Base-by-base conservation (phyloP, 768 basidiomycete species). In the Russula compacta region DNA sequence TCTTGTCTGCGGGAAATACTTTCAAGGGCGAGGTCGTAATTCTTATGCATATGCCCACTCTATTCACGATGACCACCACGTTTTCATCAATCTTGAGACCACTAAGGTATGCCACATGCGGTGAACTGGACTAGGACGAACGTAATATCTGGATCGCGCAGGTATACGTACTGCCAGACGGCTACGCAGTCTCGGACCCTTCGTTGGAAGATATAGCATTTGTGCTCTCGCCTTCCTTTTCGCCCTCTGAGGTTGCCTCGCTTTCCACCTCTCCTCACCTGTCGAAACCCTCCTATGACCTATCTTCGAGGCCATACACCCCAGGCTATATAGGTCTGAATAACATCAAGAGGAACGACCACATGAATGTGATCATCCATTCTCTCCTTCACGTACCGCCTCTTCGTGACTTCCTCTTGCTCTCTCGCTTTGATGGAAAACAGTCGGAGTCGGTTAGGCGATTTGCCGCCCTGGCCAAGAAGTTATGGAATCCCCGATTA, bases 81-180 rank as follows among this genome's bases (percentile, higher is more conserved):
- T 98, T 59, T 99, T 94, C 79, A 90, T 99, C 69, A 94, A 98
- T 73, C 80, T 98, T 36, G 87, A 90, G 68, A 92, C 93, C 4
- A 85, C 89, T 60, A 95, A 95, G 84, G 95, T 92, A 66, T 64
- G 76, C 67, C 7, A 19, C 21, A 38, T 7, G n/a, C 52, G 21
- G 32, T 58, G 68, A 64, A 50, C 62, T 60, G 21, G 17, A 17
- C 15, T 39, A 8, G 33, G 19, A 40, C 53, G 38, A 39, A 52
- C 33, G 32, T 60, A 55, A 54, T 56, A 32, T 33, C 15, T 55
- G 24, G n/a, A 36, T 24, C 39, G 33, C 42, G 29, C 51, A 98
- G 93, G 95, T 98, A 64, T 98, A 94, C 72, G 89, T 99, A 38
- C 81, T 99, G 14, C 97, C 97, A 54, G 97, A 99, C 74, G 93